Evolutionary conservation across 2,329 filamentous ascomycete species (phyloP).

Genomic region (Chaetomium olivaceum): DNA sequence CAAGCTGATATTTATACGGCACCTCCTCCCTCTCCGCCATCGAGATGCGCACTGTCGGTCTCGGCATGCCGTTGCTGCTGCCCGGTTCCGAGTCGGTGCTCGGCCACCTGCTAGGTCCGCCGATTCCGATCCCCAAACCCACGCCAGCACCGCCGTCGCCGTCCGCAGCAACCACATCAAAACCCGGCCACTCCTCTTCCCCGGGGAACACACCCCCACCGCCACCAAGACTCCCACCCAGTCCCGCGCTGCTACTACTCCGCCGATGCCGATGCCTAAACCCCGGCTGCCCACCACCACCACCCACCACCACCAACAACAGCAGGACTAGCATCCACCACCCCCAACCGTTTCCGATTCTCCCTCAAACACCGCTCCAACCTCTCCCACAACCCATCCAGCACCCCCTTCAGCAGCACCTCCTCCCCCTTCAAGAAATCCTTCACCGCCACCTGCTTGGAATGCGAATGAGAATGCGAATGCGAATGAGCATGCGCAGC

Average conservation of each 20-base stretch:
- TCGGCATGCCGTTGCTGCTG: neutral
- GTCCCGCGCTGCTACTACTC: slow-evolving; percentile 1
- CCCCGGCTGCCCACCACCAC: neutral
- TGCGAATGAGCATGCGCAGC: too few species aligned
- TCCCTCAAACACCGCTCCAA: neutral
- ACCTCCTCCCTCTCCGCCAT: neutral
- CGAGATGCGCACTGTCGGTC: neutral
- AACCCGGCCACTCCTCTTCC: slow-evolving; percentile 13
- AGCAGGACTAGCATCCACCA: neutral
- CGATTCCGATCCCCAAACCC: neutral
- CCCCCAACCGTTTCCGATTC: slow-evolving; percentile 4
- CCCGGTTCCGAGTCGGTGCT: slow-evolving; percentile 8
- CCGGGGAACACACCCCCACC: neutral
- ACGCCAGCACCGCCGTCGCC: neutral
- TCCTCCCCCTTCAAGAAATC: slow-evolving; percentile 22
- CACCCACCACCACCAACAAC: neutral
- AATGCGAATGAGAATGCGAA: too few species aligned
- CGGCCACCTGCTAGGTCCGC: neutral
- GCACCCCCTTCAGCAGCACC: slow-evolving; percentile 11
- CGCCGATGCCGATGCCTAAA: neutral
- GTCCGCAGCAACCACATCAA: neutral
- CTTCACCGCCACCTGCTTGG: neutral
- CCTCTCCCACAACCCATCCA: slow-evolving; percentile 6
- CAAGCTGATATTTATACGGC: neutral
- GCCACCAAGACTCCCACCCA: neutral